Evolutionary conservation across 2,329 filamentous ascomycete genomes (phyloP).

Genomic region (Neoascochyta sp.): DNA sequence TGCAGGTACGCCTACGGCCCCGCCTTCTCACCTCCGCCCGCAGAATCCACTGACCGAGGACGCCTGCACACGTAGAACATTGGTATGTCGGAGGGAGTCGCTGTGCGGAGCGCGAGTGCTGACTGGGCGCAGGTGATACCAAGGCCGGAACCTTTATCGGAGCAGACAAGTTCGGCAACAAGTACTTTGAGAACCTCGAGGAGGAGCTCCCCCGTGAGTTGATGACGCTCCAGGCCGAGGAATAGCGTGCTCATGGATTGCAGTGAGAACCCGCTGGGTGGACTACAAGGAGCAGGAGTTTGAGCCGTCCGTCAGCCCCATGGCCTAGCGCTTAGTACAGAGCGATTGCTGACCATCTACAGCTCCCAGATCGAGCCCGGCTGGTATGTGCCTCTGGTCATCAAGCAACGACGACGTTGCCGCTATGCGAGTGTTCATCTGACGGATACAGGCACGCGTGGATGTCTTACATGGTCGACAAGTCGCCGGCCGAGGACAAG

Average conservation of each 20-base stretch:
- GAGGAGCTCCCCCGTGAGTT: constrained; percentile 84
- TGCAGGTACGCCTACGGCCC: constrained; percentile 66
- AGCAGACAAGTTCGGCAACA: constrained; percentile 89
- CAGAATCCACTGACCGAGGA: constrained; percentile 24
- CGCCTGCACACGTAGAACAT: constrained; percentile 33
- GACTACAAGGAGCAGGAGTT: constrained; percentile 89
- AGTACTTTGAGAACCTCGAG: constrained; percentile 86
- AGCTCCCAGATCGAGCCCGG: constrained; percentile 86
- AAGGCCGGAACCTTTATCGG: constrained; percentile 86
- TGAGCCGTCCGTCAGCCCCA: constrained; percentile 59
- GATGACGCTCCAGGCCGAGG: background rate
- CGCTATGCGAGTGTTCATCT: constrained; percentile 1
- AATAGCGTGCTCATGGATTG: constrained; percentile 9
- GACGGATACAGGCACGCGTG: constrained; percentile 70
- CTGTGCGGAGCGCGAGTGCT: constrained; percentile 13
- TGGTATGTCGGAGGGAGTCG: constrained; percentile 23
- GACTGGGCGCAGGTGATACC: constrained; percentile 71
- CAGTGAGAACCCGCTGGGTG: constrained; percentile 94
- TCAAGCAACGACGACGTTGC: too few species aligned
- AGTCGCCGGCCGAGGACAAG: constrained; percentile 73
- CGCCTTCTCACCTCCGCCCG: constrained; percentile 16
- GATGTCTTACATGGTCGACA: constrained; percentile 91
- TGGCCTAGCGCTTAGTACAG: background rate
- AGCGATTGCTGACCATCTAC: constrained; percentile 36
- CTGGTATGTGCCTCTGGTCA: constrained; percentile 66